phyloP scores from a whole-genome alignment of 2,329 filamentous ascomycete genomes.

The Dothideomycetes sp. region DNA sequence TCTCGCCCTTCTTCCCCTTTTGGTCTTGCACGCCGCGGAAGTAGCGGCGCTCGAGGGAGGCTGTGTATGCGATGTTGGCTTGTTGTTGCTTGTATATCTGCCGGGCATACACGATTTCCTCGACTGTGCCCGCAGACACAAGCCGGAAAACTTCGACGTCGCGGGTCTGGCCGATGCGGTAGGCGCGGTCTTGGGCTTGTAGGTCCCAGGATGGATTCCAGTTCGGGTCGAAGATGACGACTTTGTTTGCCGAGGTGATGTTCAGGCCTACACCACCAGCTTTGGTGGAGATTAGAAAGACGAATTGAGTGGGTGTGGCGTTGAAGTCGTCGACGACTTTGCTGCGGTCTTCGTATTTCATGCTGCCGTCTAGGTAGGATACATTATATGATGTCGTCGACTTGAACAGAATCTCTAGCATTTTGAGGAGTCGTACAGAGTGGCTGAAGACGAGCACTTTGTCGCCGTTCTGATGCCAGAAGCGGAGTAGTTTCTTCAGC shows the following conservation, averaged over 20 bases:
- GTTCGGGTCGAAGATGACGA: constrained; percentile 92
- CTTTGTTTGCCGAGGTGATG: constrained; percentile 95
- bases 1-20: constrained; percentile 73
- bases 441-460: constrained; percentile 96
- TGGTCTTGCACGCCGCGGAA: constrained; percentile 90
- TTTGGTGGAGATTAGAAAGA: constrained; percentile 89
- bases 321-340: constrained; percentile 85
- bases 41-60: constrained; percentile 83
- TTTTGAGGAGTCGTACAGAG: constrained; percentile 72
- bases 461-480: constrained; percentile 83
- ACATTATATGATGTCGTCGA: constrained; percentile 77
- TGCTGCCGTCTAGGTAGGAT: constrained; percentile 77
- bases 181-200: constrained; percentile 91
- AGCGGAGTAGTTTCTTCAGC: constrained; percentile 70
- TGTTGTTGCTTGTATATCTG: constrained; percentile 99
- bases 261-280: constrained; percentile 91
- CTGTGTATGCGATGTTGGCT: constrained; percentile 93
- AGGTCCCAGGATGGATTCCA: constrained; percentile 96
- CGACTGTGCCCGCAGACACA: constrained; percentile 82
- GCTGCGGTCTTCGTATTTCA: constrained; percentile 74
- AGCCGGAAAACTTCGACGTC: constrained; percentile 94
- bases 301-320: constrained; percentile 72
- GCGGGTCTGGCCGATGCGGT: constrained; percentile 83
- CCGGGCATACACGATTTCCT: constrained; percentile 92
- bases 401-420: constrained; percentile 75